These are phyloP conservation scores for Leccinum fuscescens DNA, from an alignment of 1,284 basidiomycete species.

Conservation along the genomic window DNA sequence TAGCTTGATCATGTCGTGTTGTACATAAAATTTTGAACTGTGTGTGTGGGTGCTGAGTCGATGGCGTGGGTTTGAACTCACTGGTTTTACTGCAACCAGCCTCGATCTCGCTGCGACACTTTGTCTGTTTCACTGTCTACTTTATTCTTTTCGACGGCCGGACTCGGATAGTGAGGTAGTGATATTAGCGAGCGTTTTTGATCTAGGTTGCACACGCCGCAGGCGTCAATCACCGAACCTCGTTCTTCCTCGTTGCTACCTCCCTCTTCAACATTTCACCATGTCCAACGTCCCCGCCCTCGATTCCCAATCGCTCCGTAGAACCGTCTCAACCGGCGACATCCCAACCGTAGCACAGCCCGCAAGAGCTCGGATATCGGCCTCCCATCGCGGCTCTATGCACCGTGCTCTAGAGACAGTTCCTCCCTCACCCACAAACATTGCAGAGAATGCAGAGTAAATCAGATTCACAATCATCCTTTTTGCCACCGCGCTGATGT, in stretches of 20 bases:
- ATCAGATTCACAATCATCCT: slow-evolving; percentile 5
- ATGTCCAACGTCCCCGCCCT: slow-evolving; percentile 29
- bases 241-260: slow-evolving; percentile 13
- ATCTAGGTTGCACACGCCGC: slow-evolving; percentile 25
- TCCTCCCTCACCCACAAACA: slow-evolving; percentile 23
- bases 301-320: slow-evolving; percentile 35
- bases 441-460: slow-evolving; percentile 24
- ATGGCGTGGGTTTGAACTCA: neutral
- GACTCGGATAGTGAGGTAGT: slow-evolving; percentile 13
- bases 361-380: slow-evolving; percentile 29
- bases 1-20: slow-evolving; percentile 33
- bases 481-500: slow-evolving; percentile 22
- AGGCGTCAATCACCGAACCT: slow-evolving; percentile 29
- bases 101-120: slow-evolving; percentile 3
- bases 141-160: slow-evolving; percentile 10
- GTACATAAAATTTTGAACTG: slow-evolving; percentile 12
- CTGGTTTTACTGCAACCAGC: neutral
- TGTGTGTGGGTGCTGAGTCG: neutral
- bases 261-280: slow-evolving; percentile 19
- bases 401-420: slow-evolving; percentile 23
- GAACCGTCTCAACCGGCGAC: slow-evolving; percentile 38
- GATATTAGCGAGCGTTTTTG: neutral
- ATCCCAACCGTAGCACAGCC: slow-evolving; percentile 30
- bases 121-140: slow-evolving; percentile 11
- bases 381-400: slow-evolving; percentile 25